These are phyloP conservation scores for Tulasnella sp. DNA, from an alignment of 768 basidiomycete species.

Conservation along the genomic window DNA sequence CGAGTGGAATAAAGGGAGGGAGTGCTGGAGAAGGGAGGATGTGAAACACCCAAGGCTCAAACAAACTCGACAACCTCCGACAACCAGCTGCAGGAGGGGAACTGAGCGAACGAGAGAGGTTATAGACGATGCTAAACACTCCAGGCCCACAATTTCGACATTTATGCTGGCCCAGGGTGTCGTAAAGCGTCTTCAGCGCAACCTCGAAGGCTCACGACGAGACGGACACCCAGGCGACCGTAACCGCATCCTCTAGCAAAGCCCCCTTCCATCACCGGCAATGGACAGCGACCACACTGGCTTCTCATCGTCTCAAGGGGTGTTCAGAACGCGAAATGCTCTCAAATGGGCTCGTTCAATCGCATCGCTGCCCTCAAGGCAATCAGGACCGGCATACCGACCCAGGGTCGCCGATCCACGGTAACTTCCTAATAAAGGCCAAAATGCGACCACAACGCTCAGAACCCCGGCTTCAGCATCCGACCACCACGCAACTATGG, in stretches of 20 bases:
- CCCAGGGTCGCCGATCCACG: conserved; percentile 7
- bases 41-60: conserved; percentile 7
- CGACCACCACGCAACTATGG: neutral
- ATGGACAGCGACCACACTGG: neutral
- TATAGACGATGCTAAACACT: neutral
- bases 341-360: neutral
- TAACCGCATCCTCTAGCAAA: neutral
- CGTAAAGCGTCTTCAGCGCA: neutral
- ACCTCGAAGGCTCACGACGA: neutral
- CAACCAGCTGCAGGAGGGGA: neutral
- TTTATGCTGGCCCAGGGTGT: neutral
- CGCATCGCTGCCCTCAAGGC: neutral
- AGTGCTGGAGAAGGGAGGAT: neutral
- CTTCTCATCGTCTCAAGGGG: neutral
- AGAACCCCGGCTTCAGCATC: neutral
- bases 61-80: conserved; percentile 6
- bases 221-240: neutral
- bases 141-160: neutral
- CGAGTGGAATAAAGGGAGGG: conserved; percentile 2
- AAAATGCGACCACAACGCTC: neutral
- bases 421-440: neutral
- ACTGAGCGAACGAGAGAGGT: neutral
- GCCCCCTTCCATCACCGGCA: neutral
- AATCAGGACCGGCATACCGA: neutral
- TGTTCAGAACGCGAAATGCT: neutral